Evolutionary conservation across 1,139 yeast species (phyloP).

Genomic region (Saccharomycopsis hybrid): DNA sequence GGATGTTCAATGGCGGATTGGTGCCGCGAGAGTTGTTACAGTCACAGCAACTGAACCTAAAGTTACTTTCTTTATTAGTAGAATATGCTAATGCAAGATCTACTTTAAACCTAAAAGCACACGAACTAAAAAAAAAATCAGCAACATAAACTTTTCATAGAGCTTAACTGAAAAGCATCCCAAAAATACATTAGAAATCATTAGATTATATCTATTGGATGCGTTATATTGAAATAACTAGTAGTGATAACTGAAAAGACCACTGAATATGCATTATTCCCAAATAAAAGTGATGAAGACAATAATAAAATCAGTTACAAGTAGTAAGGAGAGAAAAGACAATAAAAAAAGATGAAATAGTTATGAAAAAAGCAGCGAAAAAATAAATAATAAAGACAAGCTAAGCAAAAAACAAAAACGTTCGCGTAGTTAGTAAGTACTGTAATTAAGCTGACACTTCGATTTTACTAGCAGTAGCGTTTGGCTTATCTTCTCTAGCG

Average conservation of each 20-base stretch:
- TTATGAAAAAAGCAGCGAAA: not conserved
- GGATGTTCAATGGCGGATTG: constrained; percentile 21
- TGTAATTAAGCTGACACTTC: constrained; percentile 24
- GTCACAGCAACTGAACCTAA: constrained; percentile 5
- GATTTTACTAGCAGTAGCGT: constrained; percentile 32
- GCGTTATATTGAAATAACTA: no score
- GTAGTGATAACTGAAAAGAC: no score
- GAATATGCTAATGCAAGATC: constrained; percentile 1
- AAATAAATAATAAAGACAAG: not conserved
- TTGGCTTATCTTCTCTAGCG: constrained; percentile 76
- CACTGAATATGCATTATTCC: not conserved
- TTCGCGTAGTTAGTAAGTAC: not conserved
- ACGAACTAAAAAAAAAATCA: not conserved
- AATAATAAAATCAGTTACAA: not conserved
- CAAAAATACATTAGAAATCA: no score
- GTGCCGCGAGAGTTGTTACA: constrained; percentile 16
- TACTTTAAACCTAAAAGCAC: not conserved
- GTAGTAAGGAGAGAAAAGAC: no score
- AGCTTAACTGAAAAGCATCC: no score
- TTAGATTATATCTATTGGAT: no score
- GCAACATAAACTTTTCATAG: no score
- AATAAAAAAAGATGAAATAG: no score
- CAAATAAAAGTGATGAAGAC: not conserved
- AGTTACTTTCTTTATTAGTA: constrained; percentile 1
- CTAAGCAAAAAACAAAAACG: not conserved